Base-by-base conservation (phyloP, 2,329 filamentous ascomycete genomes). In the Taxawa tesnikishii region DNA sequence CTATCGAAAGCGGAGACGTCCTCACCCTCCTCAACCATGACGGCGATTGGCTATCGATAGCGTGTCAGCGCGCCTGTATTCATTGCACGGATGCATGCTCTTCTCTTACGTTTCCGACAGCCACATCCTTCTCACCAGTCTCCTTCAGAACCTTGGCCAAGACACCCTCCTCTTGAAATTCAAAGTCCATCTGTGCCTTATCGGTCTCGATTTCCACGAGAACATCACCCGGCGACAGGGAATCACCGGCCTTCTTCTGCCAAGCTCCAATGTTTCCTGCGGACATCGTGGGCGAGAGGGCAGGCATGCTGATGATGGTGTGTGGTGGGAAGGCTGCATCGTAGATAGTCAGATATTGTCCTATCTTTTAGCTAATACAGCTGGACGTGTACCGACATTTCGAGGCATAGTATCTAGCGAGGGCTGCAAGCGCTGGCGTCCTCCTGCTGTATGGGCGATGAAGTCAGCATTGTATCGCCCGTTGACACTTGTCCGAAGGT, bases 121-220 rank as follows among this genome's bases (percentile, higher is more conserved):
- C 60, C 41, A 98, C 68, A 58, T 98, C 90, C 70, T 96, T 98
- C 61, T 79, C 80, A 44, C 92, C 92, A 38, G 80, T 79, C 28
- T 94, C 82, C 67, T 85, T 90, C 53, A 98, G 68, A 43, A 96
- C 73, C 73, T 94, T 94, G 51, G 90, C 88, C 46, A 98, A 71
- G 39, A 93, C 73, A 68, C 88, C 90, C 58, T 96, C 90, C 54
- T 98, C 90, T 64, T 98, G 90, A 65, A 93, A 96, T 64, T 98
- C 90, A 59, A 98, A 96, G 68, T 98, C 90, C 90, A 98, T 98
- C 68, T 96, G 90, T 43, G 90, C 90, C 73, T 98, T 98, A 65
- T 98, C 90, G 50, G 90, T 98, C 73, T 98, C 90, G 30, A 43
- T 43, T 70, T 94, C 87, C 47, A 94, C 87, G 47, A 98, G 67